Evolutionary conservation across 371 early-diverging fungal species (phyloP).

Genomic region (Actinomortierella wolfii): DNA sequence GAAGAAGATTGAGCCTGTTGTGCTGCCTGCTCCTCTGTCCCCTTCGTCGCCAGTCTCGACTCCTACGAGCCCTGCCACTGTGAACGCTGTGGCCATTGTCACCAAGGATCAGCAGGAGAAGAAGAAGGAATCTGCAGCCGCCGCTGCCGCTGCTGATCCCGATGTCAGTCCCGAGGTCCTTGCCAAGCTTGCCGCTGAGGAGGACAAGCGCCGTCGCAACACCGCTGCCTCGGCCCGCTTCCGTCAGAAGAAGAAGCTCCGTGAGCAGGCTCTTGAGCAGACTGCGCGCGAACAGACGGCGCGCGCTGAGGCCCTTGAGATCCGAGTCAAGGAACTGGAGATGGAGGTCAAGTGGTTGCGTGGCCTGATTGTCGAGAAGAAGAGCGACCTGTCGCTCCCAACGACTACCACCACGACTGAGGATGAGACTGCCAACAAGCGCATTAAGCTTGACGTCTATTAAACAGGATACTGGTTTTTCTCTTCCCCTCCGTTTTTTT

Average conservation of each 20-base stretch:
- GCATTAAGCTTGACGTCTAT: constrained; percentile 44
- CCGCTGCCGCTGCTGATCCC: constrained; percentile 19
- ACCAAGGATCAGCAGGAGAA: constrained; percentile 16
- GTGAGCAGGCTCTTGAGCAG: constrained; percentile 85
- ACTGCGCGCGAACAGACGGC: constrained; percentile 83
- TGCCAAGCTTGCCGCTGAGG: constrained; percentile 50
- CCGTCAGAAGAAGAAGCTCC: constrained; percentile 90
- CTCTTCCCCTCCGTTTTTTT: too few relatives aligned
- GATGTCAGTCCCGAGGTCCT: constrained; percentile 30
- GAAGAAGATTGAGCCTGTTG: too few relatives aligned
- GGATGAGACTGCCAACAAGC: constrained; percentile 33
- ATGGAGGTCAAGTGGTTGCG: constrained; percentile 92
- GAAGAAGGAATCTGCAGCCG: constrained; percentile 13
- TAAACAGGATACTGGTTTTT: constrained; percentile 12
- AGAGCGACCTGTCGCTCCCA: constrained; percentile 13
- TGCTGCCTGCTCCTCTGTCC: background rate
- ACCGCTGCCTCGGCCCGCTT: constrained; percentile 96
- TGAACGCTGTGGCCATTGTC: constrained; percentile 33
- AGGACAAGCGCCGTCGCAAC: constrained; percentile 91
- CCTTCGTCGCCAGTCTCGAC: constrained; percentile 10
- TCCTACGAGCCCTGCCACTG: constrained; percentile 38
- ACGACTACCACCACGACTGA: constrained; percentile 15
- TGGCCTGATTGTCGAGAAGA: constrained; percentile 84
- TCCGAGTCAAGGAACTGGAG: constrained; percentile 81
- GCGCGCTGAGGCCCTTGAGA: constrained; percentile 76